phyloP scores from a whole-genome alignment of 345 rosid species.

The Hibiscus syriacus region DNA sequence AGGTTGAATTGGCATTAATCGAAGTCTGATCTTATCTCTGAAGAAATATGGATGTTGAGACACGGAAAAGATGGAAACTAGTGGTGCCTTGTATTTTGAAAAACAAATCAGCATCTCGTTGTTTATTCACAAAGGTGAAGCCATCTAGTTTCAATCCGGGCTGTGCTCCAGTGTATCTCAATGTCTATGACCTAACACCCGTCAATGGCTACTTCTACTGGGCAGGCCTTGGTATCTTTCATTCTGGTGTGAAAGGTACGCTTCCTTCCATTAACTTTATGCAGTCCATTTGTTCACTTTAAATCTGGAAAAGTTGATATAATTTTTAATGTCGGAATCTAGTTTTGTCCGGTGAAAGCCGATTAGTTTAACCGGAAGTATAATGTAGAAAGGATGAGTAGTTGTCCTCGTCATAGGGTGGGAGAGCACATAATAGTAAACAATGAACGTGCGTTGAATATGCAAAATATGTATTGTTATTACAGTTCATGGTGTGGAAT shows the following conservation, averaged over 20 bases:
- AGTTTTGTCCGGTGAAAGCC: no score
- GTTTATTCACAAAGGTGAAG: conserved; percentile 68
- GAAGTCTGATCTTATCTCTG: conserved; percentile 10
- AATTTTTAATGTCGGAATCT: no score
- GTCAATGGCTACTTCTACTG: conserved; percentile 85
- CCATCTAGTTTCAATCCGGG: conserved; percentile 53
- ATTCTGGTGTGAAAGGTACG: conserved; percentile 97
- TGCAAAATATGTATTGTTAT: background rate
- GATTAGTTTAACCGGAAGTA: no score
- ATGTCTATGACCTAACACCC: conserved; percentile 88
- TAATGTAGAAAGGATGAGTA: no score
- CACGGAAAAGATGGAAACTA: conserved; percentile 62
- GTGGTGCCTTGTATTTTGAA: conserved; percentile 43
- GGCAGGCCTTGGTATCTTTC: conserved; percentile 96
- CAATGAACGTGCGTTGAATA: no score
- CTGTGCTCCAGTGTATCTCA: conserved; percentile 72
- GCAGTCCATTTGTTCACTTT: conserved; percentile 5
- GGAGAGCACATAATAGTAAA: no score
- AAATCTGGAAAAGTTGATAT: no score
- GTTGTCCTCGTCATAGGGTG: no score
- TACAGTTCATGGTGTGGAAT: conserved; percentile 87
- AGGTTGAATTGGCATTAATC: conserved; percentile 36
- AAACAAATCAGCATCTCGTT: conserved; percentile 59
- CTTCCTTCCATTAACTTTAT: conserved; percentile 12
- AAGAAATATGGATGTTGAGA: conserved; percentile 54